These are phyloP conservation scores for Rhizophlyctis rosea DNA, from an alignment of 192 early-diverging fungal species.

Conservation along the genomic window DNA sequence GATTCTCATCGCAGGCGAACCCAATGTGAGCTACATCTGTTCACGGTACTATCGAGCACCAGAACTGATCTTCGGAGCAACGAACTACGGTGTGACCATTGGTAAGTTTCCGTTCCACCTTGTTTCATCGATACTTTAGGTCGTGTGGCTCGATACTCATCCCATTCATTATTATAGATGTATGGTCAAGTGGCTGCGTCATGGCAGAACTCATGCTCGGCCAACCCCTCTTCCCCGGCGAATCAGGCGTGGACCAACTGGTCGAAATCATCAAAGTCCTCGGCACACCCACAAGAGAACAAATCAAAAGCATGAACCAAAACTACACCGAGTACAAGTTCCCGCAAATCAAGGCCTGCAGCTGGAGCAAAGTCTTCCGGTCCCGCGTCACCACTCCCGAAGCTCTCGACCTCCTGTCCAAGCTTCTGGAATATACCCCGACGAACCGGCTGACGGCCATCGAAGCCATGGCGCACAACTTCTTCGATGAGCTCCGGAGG, in stretches of 20 bases:
- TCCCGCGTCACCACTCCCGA: constrained; percentile 75
- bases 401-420: constrained; percentile 81
- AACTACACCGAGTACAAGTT: constrained; percentile 99
- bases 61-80: constrained; percentile 90
- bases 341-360: constrained; percentile 92
- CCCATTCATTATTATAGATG: constrained; percentile 74
- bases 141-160: constrained; percentile 50
- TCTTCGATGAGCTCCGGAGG: constrained; percentile 95
- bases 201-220: constrained; percentile 95
- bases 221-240: constrained; percentile 91
- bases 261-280: constrained; percentile 99
- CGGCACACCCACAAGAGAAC: constrained; percentile 92
- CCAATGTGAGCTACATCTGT: constrained; percentile 98
- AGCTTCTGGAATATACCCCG: constrained; percentile 90
- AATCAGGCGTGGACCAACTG: constrained; percentile 94
- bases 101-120: constrained; percentile 28
- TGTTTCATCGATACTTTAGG: background rate
- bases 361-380: constrained; percentile 87
- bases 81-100: constrained; percentile 81
- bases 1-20: constrained; percentile 88
- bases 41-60: constrained; percentile 96
- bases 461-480: constrained; percentile 89
- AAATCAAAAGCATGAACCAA: constrained; percentile 96
- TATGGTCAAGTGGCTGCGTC: constrained; percentile 99
- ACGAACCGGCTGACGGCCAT: constrained; percentile 73